Evolutionary conservation across 2,329 filamentous ascomycete species (phyloP).

Genomic region (Monosporascus ibericus): DNA sequence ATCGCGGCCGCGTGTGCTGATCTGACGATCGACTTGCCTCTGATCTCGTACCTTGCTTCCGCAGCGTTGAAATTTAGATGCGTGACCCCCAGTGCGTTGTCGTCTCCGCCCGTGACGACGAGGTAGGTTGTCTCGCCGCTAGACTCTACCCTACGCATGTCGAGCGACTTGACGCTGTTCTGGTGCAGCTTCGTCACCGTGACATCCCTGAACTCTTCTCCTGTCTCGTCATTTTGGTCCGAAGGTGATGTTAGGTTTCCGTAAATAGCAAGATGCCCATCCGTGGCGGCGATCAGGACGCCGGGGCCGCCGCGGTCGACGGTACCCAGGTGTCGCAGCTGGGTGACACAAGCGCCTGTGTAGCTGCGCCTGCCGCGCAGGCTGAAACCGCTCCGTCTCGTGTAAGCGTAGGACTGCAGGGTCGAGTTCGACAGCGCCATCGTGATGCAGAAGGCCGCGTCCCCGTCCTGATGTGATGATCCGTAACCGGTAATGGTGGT

Average conservation of each 20-base stretch:
- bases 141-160: conserved; percentile 25
- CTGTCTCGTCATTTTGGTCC: not conserved
- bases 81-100: conserved; percentile 62
- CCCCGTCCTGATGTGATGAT: not conserved
- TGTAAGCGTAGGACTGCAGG: conserved; percentile 55
- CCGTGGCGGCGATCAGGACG: conserved; percentile 69
- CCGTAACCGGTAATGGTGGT: conserved; percentile 12
- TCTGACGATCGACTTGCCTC: conserved; percentile 32
- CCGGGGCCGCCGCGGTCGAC: conserved; percentile 21
- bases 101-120: conserved; percentile 77
- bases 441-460: conserved; percentile 49
- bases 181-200: conserved; percentile 59
- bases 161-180: conserved; percentile 68
- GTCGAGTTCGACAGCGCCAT: conserved; percentile 82
- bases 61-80: conserved; percentile 15
- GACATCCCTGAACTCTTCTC: conserved; percentile 2
- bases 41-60: conserved; percentile 8
- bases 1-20: conserved; percentile 67
- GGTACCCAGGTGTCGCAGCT: conserved; percentile 42
- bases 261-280: conserved; percentile 65
- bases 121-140: conserved; percentile 33
- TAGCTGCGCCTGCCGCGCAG: conserved; percentile 52
- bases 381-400: conserved; percentile 33
- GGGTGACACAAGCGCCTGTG: conserved; percentile 70
- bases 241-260: conserved; percentile 28